These are phyloP conservation scores for Malbranchea cinnamomea DNA, from an alignment of 2,329 filamentous ascomycete species.

Conservation along the genomic window DNA sequence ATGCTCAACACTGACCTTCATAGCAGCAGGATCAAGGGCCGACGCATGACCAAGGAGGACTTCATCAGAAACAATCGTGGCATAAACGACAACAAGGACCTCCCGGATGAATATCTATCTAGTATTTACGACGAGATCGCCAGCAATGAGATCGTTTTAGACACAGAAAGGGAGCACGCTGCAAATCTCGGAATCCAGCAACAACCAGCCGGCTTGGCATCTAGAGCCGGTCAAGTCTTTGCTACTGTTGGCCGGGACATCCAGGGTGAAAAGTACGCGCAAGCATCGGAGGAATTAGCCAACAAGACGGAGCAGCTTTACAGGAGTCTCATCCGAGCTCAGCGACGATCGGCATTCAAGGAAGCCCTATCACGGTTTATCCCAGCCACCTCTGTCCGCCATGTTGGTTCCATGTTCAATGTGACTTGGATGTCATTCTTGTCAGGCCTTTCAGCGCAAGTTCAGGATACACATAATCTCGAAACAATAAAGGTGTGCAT, in stretches of 20 bases:
- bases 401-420: constrained; percentile 96
- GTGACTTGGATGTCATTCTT: constrained; percentile 99
- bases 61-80: constrained; percentile 99
- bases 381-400: constrained; percentile 80
- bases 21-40: constrained; percentile 65
- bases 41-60: constrained; percentile 87
- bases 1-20: constrained; percentile 93
- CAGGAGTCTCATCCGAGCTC: constrained; percentile 80
- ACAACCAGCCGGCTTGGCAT: constrained; percentile 53
- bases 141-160: constrained; percentile 81
- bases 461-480: constrained; percentile 83
- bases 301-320: constrained; percentile 73
- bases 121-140: constrained; percentile 87
- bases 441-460: constrained; percentile 81
- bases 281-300: constrained; percentile 89
- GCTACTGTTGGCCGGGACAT: constrained; percentile 85
- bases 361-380: constrained; percentile 61
- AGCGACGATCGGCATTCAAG: constrained; percentile 64
- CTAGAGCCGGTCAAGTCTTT: constrained; percentile 73
- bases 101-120: constrained; percentile 82
- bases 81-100: constrained; percentile 89
- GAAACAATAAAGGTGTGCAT: constrained; percentile 86
- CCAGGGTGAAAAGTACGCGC: constrained; percentile 81
- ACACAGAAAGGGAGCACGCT: constrained; percentile 79
- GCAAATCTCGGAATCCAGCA: constrained; percentile 58